These are phyloP conservation scores for Aureobasidium sp. DNA, from an alignment of 2,329 filamentous ascomycete species.

Conservation along the genomic window DNA sequence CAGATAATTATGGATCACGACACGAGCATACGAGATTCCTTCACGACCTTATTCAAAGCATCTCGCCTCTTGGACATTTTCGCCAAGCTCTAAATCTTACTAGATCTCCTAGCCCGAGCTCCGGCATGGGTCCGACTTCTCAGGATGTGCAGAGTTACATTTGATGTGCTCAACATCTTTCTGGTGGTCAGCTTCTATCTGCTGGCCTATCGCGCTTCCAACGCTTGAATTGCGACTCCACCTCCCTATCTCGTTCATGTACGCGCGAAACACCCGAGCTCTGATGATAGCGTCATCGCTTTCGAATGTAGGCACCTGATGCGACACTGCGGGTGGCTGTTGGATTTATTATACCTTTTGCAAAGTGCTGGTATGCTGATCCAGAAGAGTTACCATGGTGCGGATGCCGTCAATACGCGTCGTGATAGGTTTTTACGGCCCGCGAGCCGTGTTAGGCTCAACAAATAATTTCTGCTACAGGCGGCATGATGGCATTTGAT, in stretches of 20 bases:
- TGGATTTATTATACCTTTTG: constrained; percentile 2
- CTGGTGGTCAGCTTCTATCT: background rate
- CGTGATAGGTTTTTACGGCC: constrained; percentile 4
- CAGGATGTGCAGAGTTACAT: constrained; percentile 4
- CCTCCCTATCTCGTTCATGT: constrained; percentile 9
- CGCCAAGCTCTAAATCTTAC: constrained; percentile 13
- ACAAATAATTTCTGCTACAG: background rate
- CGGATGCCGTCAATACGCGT: constrained; percentile 8
- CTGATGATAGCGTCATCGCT: background rate
- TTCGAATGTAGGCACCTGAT: background rate
- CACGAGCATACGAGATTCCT: constrained; percentile 13
- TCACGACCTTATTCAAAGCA: background rate
- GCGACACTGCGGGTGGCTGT: background rate
- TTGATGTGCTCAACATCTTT: constrained; percentile 10
- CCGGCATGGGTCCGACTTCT: constrained; percentile 9
- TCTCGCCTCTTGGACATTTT: background rate
- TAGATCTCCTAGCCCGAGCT: constrained; percentile 5
- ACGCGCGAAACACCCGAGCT: background rate
- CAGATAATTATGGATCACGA: constrained; percentile 12
- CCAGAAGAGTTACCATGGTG: background rate
- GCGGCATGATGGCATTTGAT: constrained; percentile 13
- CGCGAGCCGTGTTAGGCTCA: constrained; percentile 1
- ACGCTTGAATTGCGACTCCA: constrained; percentile 2
- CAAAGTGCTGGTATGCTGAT: constrained; percentile 4
- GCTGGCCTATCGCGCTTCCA: constrained; percentile 7